These are phyloP conservation scores for Globisporangium spinosum DNA, from an alignment of 352 stramenopile species.

Conservation along the genomic window DNA sequence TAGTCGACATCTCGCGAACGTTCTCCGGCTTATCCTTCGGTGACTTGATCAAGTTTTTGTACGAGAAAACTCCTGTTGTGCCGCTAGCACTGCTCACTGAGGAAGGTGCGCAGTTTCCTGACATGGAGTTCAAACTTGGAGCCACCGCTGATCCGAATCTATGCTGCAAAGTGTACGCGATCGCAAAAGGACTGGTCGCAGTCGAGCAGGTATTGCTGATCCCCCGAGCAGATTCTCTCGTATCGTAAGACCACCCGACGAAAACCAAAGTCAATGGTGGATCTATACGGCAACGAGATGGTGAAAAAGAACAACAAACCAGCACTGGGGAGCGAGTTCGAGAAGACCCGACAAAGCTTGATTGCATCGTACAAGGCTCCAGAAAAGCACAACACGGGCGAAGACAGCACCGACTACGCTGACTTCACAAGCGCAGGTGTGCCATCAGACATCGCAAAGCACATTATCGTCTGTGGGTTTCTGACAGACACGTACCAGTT, in stretches of 20 bases:
- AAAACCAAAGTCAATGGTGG: slow-evolving; percentile 44
- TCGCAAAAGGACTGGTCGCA: slow-evolving; percentile 50
- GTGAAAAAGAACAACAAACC: slow-evolving; percentile 52
- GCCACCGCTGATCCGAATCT: slow-evolving; percentile 67
- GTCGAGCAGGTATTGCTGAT: slow-evolving; percentile 62
- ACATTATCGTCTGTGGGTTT: slow-evolving; percentile 75
- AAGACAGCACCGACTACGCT: slow-evolving; percentile 37
- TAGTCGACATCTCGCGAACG: slow-evolving; percentile 73
- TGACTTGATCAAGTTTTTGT: slow-evolving; percentile 75
- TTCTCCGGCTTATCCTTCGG: slow-evolving; percentile 80
- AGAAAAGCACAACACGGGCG: slow-evolving; percentile 22
- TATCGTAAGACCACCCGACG: slow-evolving; percentile 70
- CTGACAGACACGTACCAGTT: slow-evolving; percentile 63
- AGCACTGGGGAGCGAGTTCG: slow-evolving; percentile 54
- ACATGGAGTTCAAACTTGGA: slow-evolving; percentile 79
- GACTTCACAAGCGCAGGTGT: slow-evolving; percentile 45
- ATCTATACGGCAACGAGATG: slow-evolving; percentile 25
- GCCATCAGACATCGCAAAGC: slow-evolving; percentile 34
- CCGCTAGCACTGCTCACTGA: slow-evolving; percentile 65
- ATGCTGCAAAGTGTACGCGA: slow-evolving; percentile 78
- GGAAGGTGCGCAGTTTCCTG: slow-evolving; percentile 59
- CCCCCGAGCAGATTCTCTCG: slow-evolving; percentile 66
- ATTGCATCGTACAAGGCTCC: slow-evolving; percentile 50
- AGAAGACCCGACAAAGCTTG: slow-evolving; percentile 51
- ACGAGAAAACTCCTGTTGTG: slow-evolving; percentile 67